Base-by-base conservation (phyloP, 805 yeast species). In the Candida hungchunana region DNA sequence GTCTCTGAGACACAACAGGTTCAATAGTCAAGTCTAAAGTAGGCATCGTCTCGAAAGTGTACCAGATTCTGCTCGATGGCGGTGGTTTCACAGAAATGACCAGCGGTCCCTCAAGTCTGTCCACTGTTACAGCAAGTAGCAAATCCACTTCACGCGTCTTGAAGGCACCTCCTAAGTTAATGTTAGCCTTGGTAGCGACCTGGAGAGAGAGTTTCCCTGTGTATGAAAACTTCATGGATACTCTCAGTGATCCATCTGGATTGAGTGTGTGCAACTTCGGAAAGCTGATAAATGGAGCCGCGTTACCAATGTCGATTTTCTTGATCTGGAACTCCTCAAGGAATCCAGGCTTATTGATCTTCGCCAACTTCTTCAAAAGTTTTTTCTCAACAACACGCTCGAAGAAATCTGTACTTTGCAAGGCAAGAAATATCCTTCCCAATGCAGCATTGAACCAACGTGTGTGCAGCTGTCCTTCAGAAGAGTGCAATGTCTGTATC, bases 41-140 rank as follows among this genome's bases (percentile, higher is more conserved):
- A 0, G 98, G 98, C 71, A 81, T 85, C 9, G 71, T 60, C 43
- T 77, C 83, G 57, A 88, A 93, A 2, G 85, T 75, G 54, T 87
- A 93, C 98, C 98, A 93, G 1, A 93, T 51, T 51, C 98, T 71
- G 35, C 77, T 79, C 2, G 95, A 79, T 7, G 98, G 97, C 2
- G 96, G 95, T 1, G 94, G 86, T 54, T 93, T 93, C 22, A 90
- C 55, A 26, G 73, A 64, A 15, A 89, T 51, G 0, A 83, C 53
- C 38, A 90, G 46, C 2, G 83, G 82, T 0, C 98, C 98, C 33
- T 79, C 77, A 4, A 93, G 47, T 47, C 69, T 75, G 37, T 74
- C 73, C 32, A 90, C 60, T 2, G 81, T 78, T 2, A 89, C 76
- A 13, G 82, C 75, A 34, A 93, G 62, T 18, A 82, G 69, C 23